Base-by-base conservation (phyloP, 257 asterid species). In the Capsicum pubescens region DNA sequence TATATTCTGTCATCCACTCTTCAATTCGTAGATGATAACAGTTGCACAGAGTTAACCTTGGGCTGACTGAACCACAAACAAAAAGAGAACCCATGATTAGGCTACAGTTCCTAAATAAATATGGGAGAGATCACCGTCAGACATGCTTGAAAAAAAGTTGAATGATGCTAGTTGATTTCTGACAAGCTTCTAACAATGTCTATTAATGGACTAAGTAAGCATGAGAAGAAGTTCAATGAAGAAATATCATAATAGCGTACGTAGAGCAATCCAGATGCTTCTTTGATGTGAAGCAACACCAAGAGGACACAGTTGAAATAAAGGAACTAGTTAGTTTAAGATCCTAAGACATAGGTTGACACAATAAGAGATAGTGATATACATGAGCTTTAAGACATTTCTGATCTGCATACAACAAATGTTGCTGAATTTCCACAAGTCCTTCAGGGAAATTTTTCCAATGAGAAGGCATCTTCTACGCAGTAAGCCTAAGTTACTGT, bases 1-100 rank as follows among this genome's bases (percentile, higher is more conserved):
- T 59, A 76, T 52, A 19, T 74, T 19, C 69, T 80, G 26, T 10
- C 77, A 70, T 82, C 35, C 54, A 57, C 72, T 71, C 77, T 79
- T 66, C 16, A 50, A 8, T 46, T n/a, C 39, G 39, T 17, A 80
- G 59, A 54, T 78, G 35, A 60, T 60, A 59, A 32, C 44, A 35
- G 14, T 54, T 77, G 9, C 64, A 77, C 50, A 8, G 81, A 77
- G 48, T 77, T 52, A 52, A 6, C 64, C 64, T 54, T 14, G 61
- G 82, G 86, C 68, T 60, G 76, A 80, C 46, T 60, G 48, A 17
- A 64, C 61, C 63, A 21, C 61, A 36, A 44, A 32, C 79, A 32
- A 9, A 54, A 77, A 54, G 21, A 77, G 81, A 76, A 35, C 50
- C 63, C 5, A 14, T 48, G 64, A 76, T 48, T 71, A 26, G 63